Percentiles rank a stretch among this genome's conserved stretches.
These are phyloP conservation scores for Prasinococcaceae sp. DNA, from an alignment of 139 green algal genomes.

Conservation along the genomic window DNA sequence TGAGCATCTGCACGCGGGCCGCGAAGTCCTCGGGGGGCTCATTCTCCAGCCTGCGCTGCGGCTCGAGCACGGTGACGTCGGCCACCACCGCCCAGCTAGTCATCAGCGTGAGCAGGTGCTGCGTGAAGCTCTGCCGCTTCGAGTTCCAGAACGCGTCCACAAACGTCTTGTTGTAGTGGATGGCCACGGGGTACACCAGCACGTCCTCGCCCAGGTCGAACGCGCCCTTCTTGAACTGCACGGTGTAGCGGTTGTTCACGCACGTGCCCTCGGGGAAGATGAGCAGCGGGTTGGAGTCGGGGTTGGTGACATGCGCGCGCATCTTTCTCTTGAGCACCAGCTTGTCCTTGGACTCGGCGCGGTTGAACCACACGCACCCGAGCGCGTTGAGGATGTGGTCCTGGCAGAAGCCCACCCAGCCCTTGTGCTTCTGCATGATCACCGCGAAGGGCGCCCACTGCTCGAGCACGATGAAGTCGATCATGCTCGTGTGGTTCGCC, in stretches of 20 bases:
- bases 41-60: slow-evolving; percentile 35
- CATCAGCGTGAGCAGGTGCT: slow-evolving; percentile 82
- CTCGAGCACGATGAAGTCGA: slow-evolving; percentile 91
- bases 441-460: slow-evolving; percentile 73
- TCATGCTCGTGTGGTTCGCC: slow-evolving; percentile 97
- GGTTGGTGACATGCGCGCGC: slow-evolving; percentile 45
- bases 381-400: slow-evolving; percentile 63
- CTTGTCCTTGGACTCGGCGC: slow-evolving; percentile 76
- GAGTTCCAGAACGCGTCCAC: slow-evolving; percentile 98
- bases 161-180: slow-evolving; percentile 99
- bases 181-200: slow-evolving; percentile 75
- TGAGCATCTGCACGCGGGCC: slow-evolving; percentile 60
- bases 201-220: slow-evolving; percentile 73
- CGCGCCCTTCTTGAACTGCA: slow-evolving; percentile 96
- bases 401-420: slow-evolving; percentile 77
- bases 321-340: not conserved
- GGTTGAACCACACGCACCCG: slow-evolving; percentile 95
- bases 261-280: slow-evolving; percentile 98
- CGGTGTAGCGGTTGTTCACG: slow-evolving; percentile 98
- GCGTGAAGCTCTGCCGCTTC: slow-evolving; percentile 64
- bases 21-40: slow-evolving; percentile 71
- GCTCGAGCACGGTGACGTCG: slow-evolving; percentile 90
- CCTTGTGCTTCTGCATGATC: slow-evolving; percentile 85
- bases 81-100: slow-evolving; percentile 78
- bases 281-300: slow-evolving; percentile 69